phyloP scores from a whole-genome alignment of 345 rosid genomes.

The Punica granatum region DNA sequence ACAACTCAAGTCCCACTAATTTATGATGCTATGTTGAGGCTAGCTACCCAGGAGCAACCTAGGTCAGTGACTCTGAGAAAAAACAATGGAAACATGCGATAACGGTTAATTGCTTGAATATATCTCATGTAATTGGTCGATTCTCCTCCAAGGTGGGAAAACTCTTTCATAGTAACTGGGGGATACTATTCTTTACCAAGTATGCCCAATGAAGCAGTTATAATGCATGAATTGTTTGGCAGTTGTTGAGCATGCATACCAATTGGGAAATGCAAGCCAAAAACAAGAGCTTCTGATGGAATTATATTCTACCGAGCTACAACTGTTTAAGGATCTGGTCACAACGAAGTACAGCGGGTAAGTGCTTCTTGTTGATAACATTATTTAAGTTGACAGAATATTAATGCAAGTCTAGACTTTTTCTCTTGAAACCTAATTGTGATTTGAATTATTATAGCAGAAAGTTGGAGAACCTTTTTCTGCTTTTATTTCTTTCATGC shows the following conservation, averaged over 20 bases:
- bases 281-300: slow-evolving; percentile 88
- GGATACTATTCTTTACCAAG: neutral
- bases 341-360: slow-evolving; percentile 66
- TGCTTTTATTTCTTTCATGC: neutral
- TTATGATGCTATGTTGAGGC: neutral
- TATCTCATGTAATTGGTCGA: neutral
- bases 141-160: neutral
- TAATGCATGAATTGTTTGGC: slow-evolving; percentile 6
- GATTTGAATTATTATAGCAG: neutral
- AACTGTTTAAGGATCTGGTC: slow-evolving; percentile 66
- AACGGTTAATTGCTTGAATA: neutral
- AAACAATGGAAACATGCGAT: neutral
- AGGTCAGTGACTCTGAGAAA: neutral
- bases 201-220: neutral
- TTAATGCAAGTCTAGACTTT: neutral
- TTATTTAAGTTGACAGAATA: neutral
- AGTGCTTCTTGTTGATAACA: slow-evolving; percentile 5
- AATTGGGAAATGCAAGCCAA: slow-evolving; percentile 64
- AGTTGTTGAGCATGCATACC: slow-evolving; percentile 87
- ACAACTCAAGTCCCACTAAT: neutral
- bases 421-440: neutral
- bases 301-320: slow-evolving; percentile 84
- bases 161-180: neutral
- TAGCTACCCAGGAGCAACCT: neutral
- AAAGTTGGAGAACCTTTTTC: neutral